phyloP scores from a whole-genome alignment of 2,329 filamentous ascomycete genomes.

The Calonectria henricotiae region DNA sequence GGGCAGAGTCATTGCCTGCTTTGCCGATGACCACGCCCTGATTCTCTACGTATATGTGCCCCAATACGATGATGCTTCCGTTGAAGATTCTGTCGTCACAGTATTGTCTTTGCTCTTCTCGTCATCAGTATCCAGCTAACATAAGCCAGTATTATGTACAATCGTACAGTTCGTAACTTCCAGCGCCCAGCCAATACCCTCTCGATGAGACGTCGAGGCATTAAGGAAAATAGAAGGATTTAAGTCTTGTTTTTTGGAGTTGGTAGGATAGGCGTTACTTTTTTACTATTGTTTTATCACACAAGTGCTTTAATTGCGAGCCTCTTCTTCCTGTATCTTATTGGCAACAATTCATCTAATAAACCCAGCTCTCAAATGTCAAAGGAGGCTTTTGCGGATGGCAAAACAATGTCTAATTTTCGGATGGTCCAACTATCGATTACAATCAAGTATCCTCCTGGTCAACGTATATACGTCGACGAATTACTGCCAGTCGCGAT shows the following conservation, averaged over 20 bases:
- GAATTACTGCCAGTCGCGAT: conserved; percentile 41
- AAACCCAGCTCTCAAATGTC: background rate
- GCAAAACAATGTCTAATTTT: conserved; percentile 44
- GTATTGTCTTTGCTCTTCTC: conserved; percentile 61
- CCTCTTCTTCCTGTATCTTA: too few relatives aligned
- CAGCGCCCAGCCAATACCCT: background rate
- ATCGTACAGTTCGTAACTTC: conserved; percentile 59
- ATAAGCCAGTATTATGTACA: conserved; percentile 62
- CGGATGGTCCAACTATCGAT: conserved; percentile 44
- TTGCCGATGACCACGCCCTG: conserved; percentile 84
- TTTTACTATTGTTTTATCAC: conserved; percentile 3
- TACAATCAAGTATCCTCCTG: conserved; percentile 41
- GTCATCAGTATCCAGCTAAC: conserved; percentile 45
- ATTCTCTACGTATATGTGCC: conserved; percentile 88
- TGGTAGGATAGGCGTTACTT: conserved; percentile 29
- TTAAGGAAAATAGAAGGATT: conserved; percentile 10
- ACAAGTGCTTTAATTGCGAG: background rate
- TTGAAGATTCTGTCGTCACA: conserved; percentile 83
- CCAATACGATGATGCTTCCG: conserved; percentile 76
- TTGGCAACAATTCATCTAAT: background rate
- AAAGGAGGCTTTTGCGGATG: conserved; percentile 23
- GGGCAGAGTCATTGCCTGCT: conserved; percentile 93
- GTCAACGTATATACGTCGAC: conserved; percentile 30
- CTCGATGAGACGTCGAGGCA: conserved; percentile 40
- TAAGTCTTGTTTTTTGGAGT: conserved; percentile 21